Evolutionary conservation across 345 rosid genomes (phyloP), one percentile per base, ranked within the genome.

Genomic region (Noccaea bulbosa): DNA sequence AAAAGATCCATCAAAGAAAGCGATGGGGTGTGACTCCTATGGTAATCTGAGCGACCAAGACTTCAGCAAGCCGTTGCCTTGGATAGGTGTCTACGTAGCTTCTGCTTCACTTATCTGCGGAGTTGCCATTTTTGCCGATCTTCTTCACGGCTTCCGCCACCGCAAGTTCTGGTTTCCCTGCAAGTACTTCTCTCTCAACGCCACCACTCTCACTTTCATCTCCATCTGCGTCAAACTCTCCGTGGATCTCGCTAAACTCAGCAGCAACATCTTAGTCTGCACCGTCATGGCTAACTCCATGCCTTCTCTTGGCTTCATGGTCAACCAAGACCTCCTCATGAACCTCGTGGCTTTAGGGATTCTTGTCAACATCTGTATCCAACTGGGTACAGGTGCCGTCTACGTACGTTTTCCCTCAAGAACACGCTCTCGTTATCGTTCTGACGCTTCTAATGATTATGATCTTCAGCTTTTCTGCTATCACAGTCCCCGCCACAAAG

Each of bases 291-390:
- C 88, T 63, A 88, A 90, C 41, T 84, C 87, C 22, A 85, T 88
- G 95, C 97, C 96, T 51, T 92, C 97, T 69, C 78, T 92, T 15
- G 98, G 93, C 69, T 40, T 77, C 15, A 90, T 90, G 97, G 84
- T 82, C 46, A 83, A 73, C 39, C 59, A 51, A 45, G 98, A 92
- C 52, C 62, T 90, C 14, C 34, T 48, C 9, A 70, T 71, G 63
- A 90, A 90, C 53, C 53, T 92, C 39, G 35, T 87, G 1, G 96
- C 98, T 56, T 24, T 88, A 7, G 96, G 73, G 2, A 90, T 90
- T 46, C 82, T 92, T 5, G 90, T 90, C 48, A 92, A 92, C 33
- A 80, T 83, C 57, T 81, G 88, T 57, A 88, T 90, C 70, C 93
- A 93, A 32, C 53, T 93, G 20, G 91, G 88, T 7, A 90, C 98